Evolutionary conservation across 1,284 basidiomycete species (phyloP), one percentile per base, ranked within the genome.

Genomic region (Ganoderma resinaceum): DNA sequence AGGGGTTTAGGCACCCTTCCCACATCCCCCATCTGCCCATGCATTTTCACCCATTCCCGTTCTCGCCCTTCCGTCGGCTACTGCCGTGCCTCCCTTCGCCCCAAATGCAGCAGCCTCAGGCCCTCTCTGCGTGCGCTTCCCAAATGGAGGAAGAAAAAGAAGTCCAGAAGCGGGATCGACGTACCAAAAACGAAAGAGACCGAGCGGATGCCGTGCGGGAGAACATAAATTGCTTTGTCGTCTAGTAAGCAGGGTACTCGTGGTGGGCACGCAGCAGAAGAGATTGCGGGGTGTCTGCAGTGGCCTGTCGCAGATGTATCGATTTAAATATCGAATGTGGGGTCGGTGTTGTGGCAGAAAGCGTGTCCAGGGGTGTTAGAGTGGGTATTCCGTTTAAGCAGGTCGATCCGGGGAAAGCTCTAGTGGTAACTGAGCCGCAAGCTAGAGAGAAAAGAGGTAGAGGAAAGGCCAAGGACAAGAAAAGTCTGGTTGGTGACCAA

Each of bases 131-230:
- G 37, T 16, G 37, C 58, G 14, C 37, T 2, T 9, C 8, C 23
- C n/a, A 40, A 23, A 40, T 18, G 11, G 20, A 55, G 52, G 20
- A 40, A 38, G 11, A 35, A 46, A 49, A 8, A 49, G 61, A 49
- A 58, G 58, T 42, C 18, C 9, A 58, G 23, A 43, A 61, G 43
- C 63, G 23, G 52, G 38, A 29, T 26, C 38, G 18, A 72, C 71
- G 59, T 63, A 72, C 71, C 71, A 69, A 61, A 38, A 61, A 53
- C 65, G 67, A 62, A 46, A 70, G 69, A 64, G 67, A 72, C 69
- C 71, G 69, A 43, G 67, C 63, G 62, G 67, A 64, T 53, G 67
- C 68, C 53, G 66, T 68, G 62, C 71, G 69, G 64, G 58, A 42
- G 66, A 72, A 72, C 71, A 72, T 72, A 67, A 60, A 69, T 14